Base-by-base conservation (phyloP, 2,329 filamentous ascomycete species). In the Fusarium brachygibbosum region DNA sequence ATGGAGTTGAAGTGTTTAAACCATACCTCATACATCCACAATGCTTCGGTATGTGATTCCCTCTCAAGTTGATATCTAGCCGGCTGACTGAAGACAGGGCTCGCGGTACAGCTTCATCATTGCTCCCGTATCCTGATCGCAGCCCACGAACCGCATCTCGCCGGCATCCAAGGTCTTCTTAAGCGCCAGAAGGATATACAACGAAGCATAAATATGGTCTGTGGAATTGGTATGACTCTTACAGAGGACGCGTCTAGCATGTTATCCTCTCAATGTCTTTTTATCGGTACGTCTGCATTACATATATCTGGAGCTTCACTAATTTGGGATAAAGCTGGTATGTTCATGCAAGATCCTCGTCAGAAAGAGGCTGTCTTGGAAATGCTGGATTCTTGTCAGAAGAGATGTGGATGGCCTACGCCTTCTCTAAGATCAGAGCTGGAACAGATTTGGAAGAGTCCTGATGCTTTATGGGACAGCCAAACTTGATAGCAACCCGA, bases 21-120 rank as follows among this genome's bases (percentile, higher is more conserved):
- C 81, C 83, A 0, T 76, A 85, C 13, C 85, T 84, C 81, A 82
- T 86, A 14, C 79, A 86, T 62, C 84, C 85, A 2, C 75, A 81
- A 17, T 83, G 82, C 40, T 82, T 82, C 5, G 69, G 69, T 69
- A 42, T 2, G 19, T 6, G 21, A 5, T 6, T 1, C 21, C 17
- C 2, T 0, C 8, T 23, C 9, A 2, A 5, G 5, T 2, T 2
- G 3, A 5, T 11, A 38, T 5, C 1, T 13, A 12, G 2, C 4
- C 2, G 14, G 2, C 48, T 58, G 4, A 65, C n/a, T 2, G 4
- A 5, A 13, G 14, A 6, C 10, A 70, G 68, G 67, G 1, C 44
- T 71, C 0, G 69, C 69, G 0, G 54, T 71, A 11, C 69, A 71
- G 13, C 54, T 69, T 17, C 65, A 71, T 3, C 54, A 71, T 44